A percentile compares a stretch with the other conserved stretches of the same genome.
Evolutionary conservation across 306 rosid genomes (phyloP).

Genomic region (Oxytropis ochrocephala): DNA sequence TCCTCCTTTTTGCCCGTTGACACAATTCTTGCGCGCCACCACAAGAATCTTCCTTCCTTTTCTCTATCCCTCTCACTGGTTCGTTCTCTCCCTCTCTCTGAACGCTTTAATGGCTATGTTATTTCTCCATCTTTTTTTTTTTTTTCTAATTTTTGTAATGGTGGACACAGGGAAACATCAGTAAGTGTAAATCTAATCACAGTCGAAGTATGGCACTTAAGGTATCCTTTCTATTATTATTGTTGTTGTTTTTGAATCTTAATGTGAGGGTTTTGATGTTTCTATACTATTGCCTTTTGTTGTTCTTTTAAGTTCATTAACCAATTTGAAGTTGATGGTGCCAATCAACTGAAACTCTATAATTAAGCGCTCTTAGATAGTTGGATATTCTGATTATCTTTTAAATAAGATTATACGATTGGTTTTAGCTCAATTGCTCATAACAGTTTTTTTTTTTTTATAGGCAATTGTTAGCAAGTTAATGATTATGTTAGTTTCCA

Average conservation of each 20-base stretch:
- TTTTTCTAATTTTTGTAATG: not conserved
- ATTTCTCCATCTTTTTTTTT: not conserved
- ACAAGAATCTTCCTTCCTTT: conserved; percentile 21
- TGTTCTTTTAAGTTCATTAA: not conserved
- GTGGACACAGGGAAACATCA: conserved; percentile 37
- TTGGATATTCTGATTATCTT: not conserved
- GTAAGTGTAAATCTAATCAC: conserved; percentile 17
- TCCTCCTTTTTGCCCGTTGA: conserved; percentile 42
- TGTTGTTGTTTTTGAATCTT: not conserved
- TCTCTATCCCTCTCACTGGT: conserved; percentile 35
- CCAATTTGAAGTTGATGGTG: not conserved
- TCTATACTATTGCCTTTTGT: not conserved
- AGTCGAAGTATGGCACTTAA: conserved; percentile 46
- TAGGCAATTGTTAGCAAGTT: too few relatives aligned
- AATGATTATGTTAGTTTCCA: too few relatives aligned
- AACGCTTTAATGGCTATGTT: not conserved
- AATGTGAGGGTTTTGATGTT: not conserved
- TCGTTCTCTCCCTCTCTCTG: not conserved
- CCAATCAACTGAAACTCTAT: not conserved
- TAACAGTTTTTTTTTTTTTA: too few relatives aligned
- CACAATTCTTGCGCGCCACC: conserved; percentile 31
- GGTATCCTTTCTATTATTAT: conserved; percentile 10
- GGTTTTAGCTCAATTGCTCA: not conserved
- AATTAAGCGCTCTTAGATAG: not conserved
- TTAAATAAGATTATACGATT: not conserved